These are phyloP conservation scores for Beta macrorhiza DNA, from an alignment of 179 eudicot genomes.

Conservation along the genomic window DNA sequence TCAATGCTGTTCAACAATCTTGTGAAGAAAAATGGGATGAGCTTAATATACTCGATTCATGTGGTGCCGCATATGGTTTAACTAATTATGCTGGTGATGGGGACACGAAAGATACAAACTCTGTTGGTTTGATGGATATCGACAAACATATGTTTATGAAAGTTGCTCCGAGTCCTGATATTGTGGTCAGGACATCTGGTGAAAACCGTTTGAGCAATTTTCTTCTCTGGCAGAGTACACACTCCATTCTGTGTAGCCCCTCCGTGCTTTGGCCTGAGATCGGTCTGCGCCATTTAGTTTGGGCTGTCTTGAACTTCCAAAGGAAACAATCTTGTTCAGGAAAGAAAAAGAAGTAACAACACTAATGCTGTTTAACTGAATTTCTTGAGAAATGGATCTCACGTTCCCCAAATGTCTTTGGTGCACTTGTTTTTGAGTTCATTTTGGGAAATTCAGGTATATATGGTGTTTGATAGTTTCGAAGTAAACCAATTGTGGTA, in stretches of 20 bases:
- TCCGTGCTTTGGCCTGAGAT: slow-evolving; percentile 77
- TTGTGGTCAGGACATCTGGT: slow-evolving; percentile 67
- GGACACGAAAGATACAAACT: slow-evolving; percentile 8
- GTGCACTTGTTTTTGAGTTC: no score
- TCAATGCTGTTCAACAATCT: slow-evolving; percentile 54
- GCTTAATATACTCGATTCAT: slow-evolving; percentile 16
- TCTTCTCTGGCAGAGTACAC: slow-evolving; percentile 66
- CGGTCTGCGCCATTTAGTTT: slow-evolving; percentile 53
- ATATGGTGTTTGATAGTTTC: no score
- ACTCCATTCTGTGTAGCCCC: slow-evolving; percentile 53
- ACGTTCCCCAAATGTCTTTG: no score
- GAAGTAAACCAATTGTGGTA: no score
- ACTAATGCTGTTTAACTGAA: neutral
- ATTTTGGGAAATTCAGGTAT: no score
- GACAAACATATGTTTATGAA: slow-evolving; percentile 59
- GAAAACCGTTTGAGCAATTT: slow-evolving; percentile 80
- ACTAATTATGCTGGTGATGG: slow-evolving; percentile 11
- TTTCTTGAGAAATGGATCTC: no score
- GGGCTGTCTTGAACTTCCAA: slow-evolving; percentile 56
- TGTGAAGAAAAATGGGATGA: slow-evolving; percentile 56
- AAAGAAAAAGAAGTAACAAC: slow-evolving; percentile 34
- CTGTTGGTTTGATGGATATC: slow-evolving; percentile 37
- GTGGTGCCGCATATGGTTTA: slow-evolving; percentile 29
- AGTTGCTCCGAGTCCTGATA: slow-evolving; percentile 59
- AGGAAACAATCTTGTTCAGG: slow-evolving; percentile 36